A percentile compares a stretch with the other conserved stretches of the same genome.
Conservation (phyloP, 108 stramenopile species). For the Aurantiochytrium sp. region DNA sequence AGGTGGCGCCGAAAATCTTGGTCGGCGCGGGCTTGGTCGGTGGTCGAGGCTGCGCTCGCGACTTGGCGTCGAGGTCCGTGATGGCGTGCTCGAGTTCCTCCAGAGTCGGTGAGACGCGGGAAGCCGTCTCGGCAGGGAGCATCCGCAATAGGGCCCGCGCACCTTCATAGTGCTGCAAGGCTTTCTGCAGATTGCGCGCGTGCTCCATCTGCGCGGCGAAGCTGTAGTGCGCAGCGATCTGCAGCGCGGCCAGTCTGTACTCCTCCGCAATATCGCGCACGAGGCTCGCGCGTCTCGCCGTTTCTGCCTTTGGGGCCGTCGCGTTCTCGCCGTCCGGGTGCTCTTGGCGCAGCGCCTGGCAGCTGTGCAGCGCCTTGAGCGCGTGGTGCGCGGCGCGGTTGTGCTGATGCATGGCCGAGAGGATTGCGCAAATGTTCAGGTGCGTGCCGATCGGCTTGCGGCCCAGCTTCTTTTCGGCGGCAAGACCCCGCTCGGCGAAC, state of each 20-base stretch:
- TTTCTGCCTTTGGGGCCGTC: background rate
- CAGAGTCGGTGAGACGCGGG: background rate
- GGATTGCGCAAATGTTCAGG: background rate
- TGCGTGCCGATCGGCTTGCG: background rate
- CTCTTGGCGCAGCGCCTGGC: background rate
- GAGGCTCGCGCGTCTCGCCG: background rate
- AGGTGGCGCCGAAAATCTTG: too few species aligned
- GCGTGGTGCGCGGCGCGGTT: background rate
- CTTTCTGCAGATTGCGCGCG: background rate
- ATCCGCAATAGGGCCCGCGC: background rate
- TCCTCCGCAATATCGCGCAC: background rate
- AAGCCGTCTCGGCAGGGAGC: background rate
- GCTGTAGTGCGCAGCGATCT: background rate
- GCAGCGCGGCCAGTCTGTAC: background rate
- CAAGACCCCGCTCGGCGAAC: background rate
- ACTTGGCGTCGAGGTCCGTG: too few species aligned
- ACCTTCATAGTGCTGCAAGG: background rate
- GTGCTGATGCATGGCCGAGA: background rate
- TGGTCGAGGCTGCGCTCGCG: too few species aligned
- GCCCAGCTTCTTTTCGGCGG: background rate
- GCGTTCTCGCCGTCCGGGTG: background rate
- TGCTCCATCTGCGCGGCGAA: slow-evolving; percentile 8
- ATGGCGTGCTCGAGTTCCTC: background rate
- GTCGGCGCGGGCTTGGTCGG: too few species aligned
- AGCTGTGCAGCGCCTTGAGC: background rate